Base-by-base conservation (phyloP, 1,284 basidiomycete genomes). In the Trichosporon sp. region DNA sequence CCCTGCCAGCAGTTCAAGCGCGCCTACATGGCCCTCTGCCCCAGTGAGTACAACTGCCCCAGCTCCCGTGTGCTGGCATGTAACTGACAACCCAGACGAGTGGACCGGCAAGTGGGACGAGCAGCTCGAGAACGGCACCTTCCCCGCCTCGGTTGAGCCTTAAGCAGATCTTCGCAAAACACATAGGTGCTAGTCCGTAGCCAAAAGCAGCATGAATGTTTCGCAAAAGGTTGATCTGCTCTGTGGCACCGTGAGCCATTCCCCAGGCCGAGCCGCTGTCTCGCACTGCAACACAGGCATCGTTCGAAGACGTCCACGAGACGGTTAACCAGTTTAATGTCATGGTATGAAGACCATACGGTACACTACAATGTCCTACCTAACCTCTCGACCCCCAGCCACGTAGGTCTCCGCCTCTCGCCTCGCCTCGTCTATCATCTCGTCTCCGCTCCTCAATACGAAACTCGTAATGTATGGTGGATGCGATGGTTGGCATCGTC, bases 1-100 rank as follows among this genome's bases (percentile, higher is more conserved):
- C 95, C 97, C 9, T 99, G 97, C 91, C 95, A 96, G 87, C 95
- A 98, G 86, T 99, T 99, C 90, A 93, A 92, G 87, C 89, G 90
- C 82, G 92, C 93, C 42, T 99, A 94, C 88, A 88, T 93, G 87
- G 95, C 95, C 66, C 89, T 99, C 73, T 99, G 97, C 87, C 97
- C 97, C 74, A 98, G 95, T 97, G 79, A 83, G 93, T 90, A 15
- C 25, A 13, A 35, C 13, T n/a, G 31, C 18, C 15, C 11, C 31
- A 60, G 13, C 2, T 15, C 29, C 2, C 18, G 9, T 21, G 5
- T 51, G 7, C 9, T n/a, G 15, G 6, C 6, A 15, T 4, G 3
- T 11, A 8, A 13, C 32, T 63, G 51, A 71, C 75, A 62, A 74
- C 42, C 44, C 77, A 93, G 92, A 92, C 84, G 91, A 90, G 89